These are phyloP conservation scores for Fusarium sp. DNA, from an alignment of 2,329 filamentous ascomycete species.

Conservation along the genomic window DNA sequence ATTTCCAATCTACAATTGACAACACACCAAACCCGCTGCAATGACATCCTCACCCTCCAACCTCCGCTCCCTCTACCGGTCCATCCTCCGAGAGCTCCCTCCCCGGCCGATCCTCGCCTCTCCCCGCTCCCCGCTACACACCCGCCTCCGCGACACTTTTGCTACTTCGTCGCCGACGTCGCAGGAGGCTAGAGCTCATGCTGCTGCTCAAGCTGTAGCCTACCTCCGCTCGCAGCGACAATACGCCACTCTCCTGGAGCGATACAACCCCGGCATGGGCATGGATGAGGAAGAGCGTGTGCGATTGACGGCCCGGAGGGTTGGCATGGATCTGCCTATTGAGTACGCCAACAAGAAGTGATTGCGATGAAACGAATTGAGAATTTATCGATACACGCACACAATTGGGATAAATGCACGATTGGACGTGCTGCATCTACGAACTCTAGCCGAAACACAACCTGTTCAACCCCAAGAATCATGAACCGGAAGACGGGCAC, in stretches of 20 bases:
- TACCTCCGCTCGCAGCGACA: conserved; percentile 88
- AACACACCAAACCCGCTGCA: conserved; percentile 6
- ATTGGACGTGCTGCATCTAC: background rate
- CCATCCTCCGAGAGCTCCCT: conserved; percentile 89
- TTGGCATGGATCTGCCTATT: conserved; percentile 88
- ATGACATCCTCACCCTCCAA: conserved; percentile 58
- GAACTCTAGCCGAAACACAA: background rate
- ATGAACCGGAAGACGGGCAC: background rate
- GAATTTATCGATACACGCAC: background rate
- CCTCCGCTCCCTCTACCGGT: conserved; percentile 85
- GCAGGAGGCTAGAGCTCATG: conserved; percentile 43
- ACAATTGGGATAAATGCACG: background rate
- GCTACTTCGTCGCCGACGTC: conserved; percentile 67
- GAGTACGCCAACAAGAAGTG: conserved; percentile 57
- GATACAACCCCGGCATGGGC: conserved; percentile 93
- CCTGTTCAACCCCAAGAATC: background rate
- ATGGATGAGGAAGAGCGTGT: conserved; percentile 90
- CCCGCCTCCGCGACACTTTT: conserved; percentile 48
- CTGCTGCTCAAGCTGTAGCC: conserved; percentile 79
- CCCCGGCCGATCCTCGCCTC: conserved; percentile 69
- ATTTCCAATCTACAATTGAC: background rate
- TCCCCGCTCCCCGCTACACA: conserved; percentile 66
- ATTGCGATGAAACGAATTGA: background rate
- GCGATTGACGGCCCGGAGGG: conserved; percentile 83
- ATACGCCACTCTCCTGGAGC: conserved; percentile 84